A percentile compares a stretch with the other conserved stretches of the same genome.
Conservation (phyloP, 2,329 filamentous ascomycete species). For the Seiridium cupressi region DNA sequence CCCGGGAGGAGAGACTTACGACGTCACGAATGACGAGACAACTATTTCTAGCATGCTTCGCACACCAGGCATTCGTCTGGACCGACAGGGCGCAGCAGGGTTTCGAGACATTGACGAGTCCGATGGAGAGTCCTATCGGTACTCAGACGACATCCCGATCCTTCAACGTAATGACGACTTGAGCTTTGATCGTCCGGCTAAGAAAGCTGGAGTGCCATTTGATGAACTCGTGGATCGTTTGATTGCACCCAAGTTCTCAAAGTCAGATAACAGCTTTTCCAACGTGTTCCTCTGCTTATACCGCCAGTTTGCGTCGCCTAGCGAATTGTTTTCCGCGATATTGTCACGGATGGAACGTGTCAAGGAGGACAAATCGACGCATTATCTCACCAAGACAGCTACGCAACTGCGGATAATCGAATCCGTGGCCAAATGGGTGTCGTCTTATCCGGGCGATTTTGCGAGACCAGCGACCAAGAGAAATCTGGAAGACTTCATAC, state of each 20-base stretch:
- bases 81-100: conserved; percentile 45
- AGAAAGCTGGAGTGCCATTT: conserved; percentile 53
- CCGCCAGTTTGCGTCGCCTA: conserved; percentile 85
- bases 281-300: conserved; percentile 91
- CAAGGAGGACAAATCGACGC: conserved; percentile 63
- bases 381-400: conserved; percentile 74
- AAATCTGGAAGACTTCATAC: conserved; percentile 73
- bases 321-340: conserved; percentile 74
- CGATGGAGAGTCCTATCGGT: conserved; percentile 62
- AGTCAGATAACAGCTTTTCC: conserved; percentile 83
- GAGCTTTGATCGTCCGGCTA: conserved; percentile 52
- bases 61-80: conserved; percentile 51
- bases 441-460: conserved; percentile 89
- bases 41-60: conserved; percentile 48
- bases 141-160: conserved; percentile 66
- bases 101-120: conserved; percentile 71
- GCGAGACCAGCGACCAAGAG: conserved; percentile 72
- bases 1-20: conserved; percentile 25
- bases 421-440: conserved; percentile 85
- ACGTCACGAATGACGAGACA: conserved; percentile 44
- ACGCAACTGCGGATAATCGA: conserved; percentile 82
- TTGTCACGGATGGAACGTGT: conserved; percentile 72
- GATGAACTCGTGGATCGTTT: conserved; percentile 85
- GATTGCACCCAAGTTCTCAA: conserved; percentile 76
- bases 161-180: conserved; percentile 66